Evolutionary conservation across 306 rosid species (phyloP), one percentile per base, ranked within the genome.

Genomic region (Cyclanthera cordifolia): DNA sequence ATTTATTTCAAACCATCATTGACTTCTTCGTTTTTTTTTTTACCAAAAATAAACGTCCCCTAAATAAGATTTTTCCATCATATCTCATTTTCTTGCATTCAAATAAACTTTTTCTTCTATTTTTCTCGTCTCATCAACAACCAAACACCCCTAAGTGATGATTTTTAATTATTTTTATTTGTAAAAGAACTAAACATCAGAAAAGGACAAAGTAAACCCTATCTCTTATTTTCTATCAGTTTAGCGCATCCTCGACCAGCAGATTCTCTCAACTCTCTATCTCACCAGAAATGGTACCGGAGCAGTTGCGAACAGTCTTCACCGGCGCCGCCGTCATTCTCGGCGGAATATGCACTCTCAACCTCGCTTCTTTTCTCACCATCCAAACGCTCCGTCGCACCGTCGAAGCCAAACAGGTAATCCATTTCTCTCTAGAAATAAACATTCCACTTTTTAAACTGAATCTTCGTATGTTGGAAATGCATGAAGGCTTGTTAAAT

Each of bases 371-470:
- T 20, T 57, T 89, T 12, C 84, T 71, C 73, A 85, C 95, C 16
- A 76, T 89, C 19, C 79, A 84, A 75, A 81, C 78, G 21, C 82
- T 93, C 64, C 81, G 79, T 8, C 28, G 78, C 46, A 76, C 73
- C 63, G 49, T 83, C 27, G 94, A 89, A 75, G 81, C 85, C 73
- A 90, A 85, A 83, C 74, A 91, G 82, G 98, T 93, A 80, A 79
- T 34, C 37, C 73, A 14, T 9, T 10, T 45, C 23, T 6, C 53
- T 64, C 32, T 12, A 2, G 12, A 14, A 8, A 6, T 59, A 14
- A 17, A 6, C 34, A 1, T 16, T 32, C 11, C 0, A 8, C 6
- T 6, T 8, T 15, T 3, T 30, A 3, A 16, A 53, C 30, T 20
- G 3, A 52, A 52, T 28, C 8, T 15, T 7, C 7, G n/a, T n/a